phyloP scores from a whole-genome alignment of 257 asterid genomes.

The Euphrasia confusa region DNA sequence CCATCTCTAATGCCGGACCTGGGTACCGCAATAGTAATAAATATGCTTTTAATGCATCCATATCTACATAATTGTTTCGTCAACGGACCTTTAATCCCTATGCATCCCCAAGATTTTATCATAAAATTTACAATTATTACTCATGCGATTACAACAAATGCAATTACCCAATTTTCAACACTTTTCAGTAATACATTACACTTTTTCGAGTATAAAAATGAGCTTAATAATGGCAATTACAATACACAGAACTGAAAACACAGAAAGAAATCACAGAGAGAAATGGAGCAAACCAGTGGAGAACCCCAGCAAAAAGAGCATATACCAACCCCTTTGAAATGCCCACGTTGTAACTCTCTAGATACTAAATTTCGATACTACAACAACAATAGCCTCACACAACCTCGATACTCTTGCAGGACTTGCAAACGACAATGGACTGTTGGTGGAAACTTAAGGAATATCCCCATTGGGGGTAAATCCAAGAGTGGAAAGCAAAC shows the following conservation, averaged over 20 bases:
- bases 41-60: constrained; percentile 20
- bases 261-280: constrained; percentile 4
- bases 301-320: constrained; percentile 27
- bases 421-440: constrained; percentile 40
- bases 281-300: constrained; percentile 27
- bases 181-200: not conserved
- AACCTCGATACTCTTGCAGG: constrained; percentile 39
- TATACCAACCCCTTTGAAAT: constrained; percentile 22
- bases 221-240: constrained; percentile 2
- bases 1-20: constrained; percentile 18
- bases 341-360: constrained; percentile 34
- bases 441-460: constrained; percentile 37
- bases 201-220: constrained; percentile 20
- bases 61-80: not conserved
- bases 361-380: constrained; percentile 34
- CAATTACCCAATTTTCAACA: constrained; percentile 9
- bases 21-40: not conserved
- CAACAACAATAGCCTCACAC: constrained; percentile 34
- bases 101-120: constrained; percentile 10
- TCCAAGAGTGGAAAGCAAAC: constrained; percentile 22
- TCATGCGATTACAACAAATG: not conserved
- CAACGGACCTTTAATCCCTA: not conserved
- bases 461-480: constrained; percentile 34
- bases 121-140: constrained; percentile 17
- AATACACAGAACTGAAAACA: constrained; percentile 14